Base-by-base conservation (phyloP, 2,329 filamentous ascomycete species). In the Trichocomaceae sp. region DNA sequence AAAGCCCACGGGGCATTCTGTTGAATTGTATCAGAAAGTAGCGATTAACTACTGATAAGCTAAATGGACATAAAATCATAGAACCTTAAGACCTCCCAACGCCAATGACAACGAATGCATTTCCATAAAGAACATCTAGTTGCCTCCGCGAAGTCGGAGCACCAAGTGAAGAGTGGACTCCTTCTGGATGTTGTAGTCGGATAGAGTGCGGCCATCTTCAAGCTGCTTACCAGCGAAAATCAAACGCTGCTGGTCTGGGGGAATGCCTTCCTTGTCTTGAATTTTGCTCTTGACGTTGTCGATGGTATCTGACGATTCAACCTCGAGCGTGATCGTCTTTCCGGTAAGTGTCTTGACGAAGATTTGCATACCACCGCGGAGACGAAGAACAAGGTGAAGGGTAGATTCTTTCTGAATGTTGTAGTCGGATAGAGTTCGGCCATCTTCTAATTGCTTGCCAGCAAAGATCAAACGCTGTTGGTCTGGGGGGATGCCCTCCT, bases 331-430 rank as follows among this genome's bases (percentile, higher is more conserved):
- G 62, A 86, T 86, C 0, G 83, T 86, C 79, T 85, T 86, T 31
- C 84, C 84, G 0, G 88, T 92, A 1, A 92, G 75, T 0, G 86
- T 90, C 80, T 90, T 91, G 68, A 91, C 87, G 62, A 91, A 91
- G 62, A 90, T 90, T 65, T 91, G 81, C 85, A 88, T 89, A 74
- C 87, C 87, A 79, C 87, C 87, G 75, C 87, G 86, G 5, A 92
- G 83, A 69, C 88, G 85, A 22, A 92, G 84, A 47, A 92, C 88
- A 54, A 92, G 70, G 70, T 92, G 88, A 1, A 92, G 80, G 0
- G 88, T 92, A 0, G 84, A 88, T 69, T 92, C 88, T 77, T 92
- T 92, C 73, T 97, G 92, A 47, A 96, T 96, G 78, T 96, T 96
- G 83, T 96, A 96, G 71, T 96, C 92, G 50, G 83, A 87, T 0